A percentile compares a stretch with the other conserved stretches of the same genome.
These are phyloP conservation scores for Coemansia sp. DNA, from an alignment of 192 early-diverging fungal species.

Conservation along the genomic window DNA sequence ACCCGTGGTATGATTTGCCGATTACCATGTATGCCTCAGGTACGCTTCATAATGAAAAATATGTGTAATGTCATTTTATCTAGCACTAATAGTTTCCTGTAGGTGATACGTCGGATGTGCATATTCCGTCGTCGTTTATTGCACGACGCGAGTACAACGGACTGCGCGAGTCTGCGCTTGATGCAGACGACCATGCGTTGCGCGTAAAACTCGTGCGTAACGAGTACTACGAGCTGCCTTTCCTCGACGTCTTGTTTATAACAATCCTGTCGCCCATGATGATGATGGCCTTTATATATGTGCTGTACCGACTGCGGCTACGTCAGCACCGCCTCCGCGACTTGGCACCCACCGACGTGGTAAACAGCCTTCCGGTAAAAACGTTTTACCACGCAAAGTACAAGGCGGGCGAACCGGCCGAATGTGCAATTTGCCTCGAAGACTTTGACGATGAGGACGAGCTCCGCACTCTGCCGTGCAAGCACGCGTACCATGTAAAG, in stretches of 20 bases:
- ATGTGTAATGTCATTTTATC: conserved; percentile 7
- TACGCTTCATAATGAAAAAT: conserved; percentile 41
- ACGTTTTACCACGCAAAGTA: conserved; percentile 64
- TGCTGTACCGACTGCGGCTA: conserved; percentile 68
- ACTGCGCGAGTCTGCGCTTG: conserved; percentile 48
- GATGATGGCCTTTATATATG: conserved; percentile 75
- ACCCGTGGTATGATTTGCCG: conserved; percentile 67
- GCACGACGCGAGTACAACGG: conserved; percentile 65
- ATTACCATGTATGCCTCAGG: conserved; percentile 80
- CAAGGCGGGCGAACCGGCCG: conserved; percentile 72
- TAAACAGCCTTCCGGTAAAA: conserved; percentile 71
- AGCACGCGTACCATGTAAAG: conserved; percentile 81
- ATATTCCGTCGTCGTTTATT: conserved; percentile 87
- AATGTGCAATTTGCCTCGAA: conserved; percentile 92
- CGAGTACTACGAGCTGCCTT: conserved; percentile 61
- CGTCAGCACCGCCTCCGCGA: conserved; percentile 72
- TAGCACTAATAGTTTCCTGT: conserved; percentile 11
- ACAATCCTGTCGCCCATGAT: conserved; percentile 80
- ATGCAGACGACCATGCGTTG: conserved; percentile 17
- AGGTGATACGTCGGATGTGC: conserved; percentile 83
- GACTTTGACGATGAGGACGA: conserved; percentile 80
- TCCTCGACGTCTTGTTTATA: conserved; percentile 78
- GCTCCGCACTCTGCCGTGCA: conserved; percentile 79
- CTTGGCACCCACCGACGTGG: conserved; percentile 71
- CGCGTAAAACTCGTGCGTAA: conserved; percentile 46